A percentile compares a stretch with the other conserved stretches of the same genome.
These are phyloP conservation scores for Pseudocercospora pini-densiflorae DNA, from an alignment of 2,329 filamentous ascomycete species.

Conservation along the genomic window DNA sequence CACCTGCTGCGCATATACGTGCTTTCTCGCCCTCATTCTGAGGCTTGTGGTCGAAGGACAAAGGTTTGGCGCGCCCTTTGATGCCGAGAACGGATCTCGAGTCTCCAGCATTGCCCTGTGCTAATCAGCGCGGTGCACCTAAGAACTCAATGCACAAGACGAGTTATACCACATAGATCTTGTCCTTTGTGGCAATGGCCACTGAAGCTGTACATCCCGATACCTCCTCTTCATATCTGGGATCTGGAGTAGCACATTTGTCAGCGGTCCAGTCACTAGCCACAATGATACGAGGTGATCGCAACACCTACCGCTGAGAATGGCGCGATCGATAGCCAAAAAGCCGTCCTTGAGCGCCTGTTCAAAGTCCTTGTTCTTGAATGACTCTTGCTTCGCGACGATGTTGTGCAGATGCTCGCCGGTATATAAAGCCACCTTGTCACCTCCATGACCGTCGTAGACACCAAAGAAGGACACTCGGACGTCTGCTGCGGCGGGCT, in stretches of 20 bases:
- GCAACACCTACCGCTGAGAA: slow-evolving; percentile 76
- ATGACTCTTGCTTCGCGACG: slow-evolving; percentile 90
- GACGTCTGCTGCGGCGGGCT: slow-evolving; percentile 66
- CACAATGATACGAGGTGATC: neutral
- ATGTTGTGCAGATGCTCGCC: slow-evolving; percentile 94
- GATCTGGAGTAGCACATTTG: slow-evolving; percentile 64
- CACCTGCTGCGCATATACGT: slow-evolving; percentile 91
- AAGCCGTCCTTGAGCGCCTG: slow-evolving; percentile 98
- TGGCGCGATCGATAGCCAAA: slow-evolving; percentile 91
- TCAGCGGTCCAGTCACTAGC: slow-evolving; percentile 27
- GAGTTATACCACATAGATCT: slow-evolving; percentile 87
- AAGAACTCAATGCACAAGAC: neutral
- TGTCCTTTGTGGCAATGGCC: slow-evolving; percentile 83
- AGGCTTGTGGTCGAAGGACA: slow-evolving; percentile 99
- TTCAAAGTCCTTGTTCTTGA: slow-evolving; percentile 87
- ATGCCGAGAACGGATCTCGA: slow-evolving; percentile 94
- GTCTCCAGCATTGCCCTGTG: slow-evolving; percentile 92
- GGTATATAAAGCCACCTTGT: slow-evolving; percentile 92
- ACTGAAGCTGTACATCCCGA: slow-evolving; percentile 97
- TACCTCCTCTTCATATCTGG: slow-evolving; percentile 95
- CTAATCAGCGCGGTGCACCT: slow-evolving; percentile 22
- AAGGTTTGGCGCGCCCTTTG: slow-evolving; percentile 93
- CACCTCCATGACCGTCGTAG: slow-evolving; percentile 96
- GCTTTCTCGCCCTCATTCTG: slow-evolving; percentile 98
- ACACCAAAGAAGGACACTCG: slow-evolving; percentile 96